These are phyloP conservation scores for Atkinsonella texensis DNA, from an alignment of 2,329 filamentous ascomycete species.

Conservation along the genomic window DNA sequence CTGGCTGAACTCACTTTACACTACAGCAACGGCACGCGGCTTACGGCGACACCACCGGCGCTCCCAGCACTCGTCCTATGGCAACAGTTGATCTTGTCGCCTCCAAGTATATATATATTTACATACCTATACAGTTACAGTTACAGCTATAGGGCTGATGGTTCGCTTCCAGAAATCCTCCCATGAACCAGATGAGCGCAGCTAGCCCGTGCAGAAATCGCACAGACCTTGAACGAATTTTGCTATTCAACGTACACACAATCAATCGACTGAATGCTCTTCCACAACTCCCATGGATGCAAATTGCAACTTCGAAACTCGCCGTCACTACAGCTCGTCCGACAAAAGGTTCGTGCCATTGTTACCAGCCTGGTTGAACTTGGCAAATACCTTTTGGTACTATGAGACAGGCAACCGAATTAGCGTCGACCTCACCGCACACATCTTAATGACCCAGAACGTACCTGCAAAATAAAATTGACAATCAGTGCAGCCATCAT, in stretches of 20 bases:
- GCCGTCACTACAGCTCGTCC: slow-evolving; percentile 20
- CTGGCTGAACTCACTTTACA: too few species aligned
- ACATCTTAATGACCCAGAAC: slow-evolving; percentile 12
- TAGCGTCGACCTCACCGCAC: neutral
- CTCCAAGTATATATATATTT: neutral
- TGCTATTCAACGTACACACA: neutral
- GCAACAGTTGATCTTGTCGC: neutral
- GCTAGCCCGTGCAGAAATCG: neutral
- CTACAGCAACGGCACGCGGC: too few species aligned
- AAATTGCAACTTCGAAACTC: neutral
- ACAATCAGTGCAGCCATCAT: slow-evolving; percentile 66
- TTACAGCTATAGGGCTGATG: neutral
- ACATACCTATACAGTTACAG: neutral
- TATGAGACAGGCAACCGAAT: slow-evolving; percentile 5
- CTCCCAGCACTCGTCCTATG: neutral
- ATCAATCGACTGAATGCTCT: neutral
- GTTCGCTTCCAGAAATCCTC: neutral
- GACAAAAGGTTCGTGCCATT: slow-evolving; percentile 6
- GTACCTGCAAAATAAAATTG: slow-evolving; percentile 82
- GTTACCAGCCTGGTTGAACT: slow-evolving; percentile 12
- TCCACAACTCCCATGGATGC: neutral
- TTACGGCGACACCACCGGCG: neutral
- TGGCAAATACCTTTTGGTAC: slow-evolving; percentile 22
- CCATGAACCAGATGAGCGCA: neutral
- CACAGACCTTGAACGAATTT: neutral